Conservation (phyloP, 371 early-diverging fungal species). For the Apophysomyces elegans region DNA sequence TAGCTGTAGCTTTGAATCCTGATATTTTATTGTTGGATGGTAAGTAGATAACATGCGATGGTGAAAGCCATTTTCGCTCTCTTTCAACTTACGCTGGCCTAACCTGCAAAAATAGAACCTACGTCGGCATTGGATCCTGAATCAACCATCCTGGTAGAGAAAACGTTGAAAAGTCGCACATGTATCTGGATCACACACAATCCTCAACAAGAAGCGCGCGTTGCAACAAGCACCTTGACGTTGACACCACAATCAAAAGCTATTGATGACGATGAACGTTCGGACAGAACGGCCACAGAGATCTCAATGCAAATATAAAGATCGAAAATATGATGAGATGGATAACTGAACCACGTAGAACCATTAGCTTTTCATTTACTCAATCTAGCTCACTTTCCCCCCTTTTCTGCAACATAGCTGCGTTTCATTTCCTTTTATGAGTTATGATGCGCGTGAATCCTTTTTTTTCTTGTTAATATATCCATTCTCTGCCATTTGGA, state of each 20-base stretch:
- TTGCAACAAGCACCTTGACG: slow-evolving; percentile 52
- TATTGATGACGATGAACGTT: slow-evolving; percentile 17
- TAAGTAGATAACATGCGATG: slow-evolving; percentile 22
- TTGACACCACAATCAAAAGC: slow-evolving; percentile 5
- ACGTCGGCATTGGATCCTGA: slow-evolving; percentile 86
- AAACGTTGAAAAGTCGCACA: slow-evolving; percentile 59
- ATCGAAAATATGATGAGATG: background rate
- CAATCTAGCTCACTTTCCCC: background rate
- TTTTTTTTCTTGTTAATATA: background rate
- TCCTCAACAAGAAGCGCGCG: slow-evolving; percentile 73
- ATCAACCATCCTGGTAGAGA: slow-evolving; percentile 74
- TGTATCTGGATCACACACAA: slow-evolving; percentile 88
- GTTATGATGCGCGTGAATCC: background rate
- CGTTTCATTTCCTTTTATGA: background rate
- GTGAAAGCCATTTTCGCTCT: background rate
- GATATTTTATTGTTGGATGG: slow-evolving; percentile 84
- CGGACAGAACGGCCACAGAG: slow-evolving; percentile 25
- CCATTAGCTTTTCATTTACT: background rate
- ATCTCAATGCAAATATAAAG: slow-evolving; percentile 20
- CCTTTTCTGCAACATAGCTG: background rate
- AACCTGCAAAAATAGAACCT: slow-evolving; percentile 61
- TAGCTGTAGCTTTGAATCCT: slow-evolving; percentile 84
- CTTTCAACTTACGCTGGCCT: background rate
- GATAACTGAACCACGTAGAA: background rate
- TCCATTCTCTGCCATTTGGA: background rate